Conservation (phyloP, 2,329 filamentous ascomycete genomes). For the Dryadomyces quercivorus region DNA sequence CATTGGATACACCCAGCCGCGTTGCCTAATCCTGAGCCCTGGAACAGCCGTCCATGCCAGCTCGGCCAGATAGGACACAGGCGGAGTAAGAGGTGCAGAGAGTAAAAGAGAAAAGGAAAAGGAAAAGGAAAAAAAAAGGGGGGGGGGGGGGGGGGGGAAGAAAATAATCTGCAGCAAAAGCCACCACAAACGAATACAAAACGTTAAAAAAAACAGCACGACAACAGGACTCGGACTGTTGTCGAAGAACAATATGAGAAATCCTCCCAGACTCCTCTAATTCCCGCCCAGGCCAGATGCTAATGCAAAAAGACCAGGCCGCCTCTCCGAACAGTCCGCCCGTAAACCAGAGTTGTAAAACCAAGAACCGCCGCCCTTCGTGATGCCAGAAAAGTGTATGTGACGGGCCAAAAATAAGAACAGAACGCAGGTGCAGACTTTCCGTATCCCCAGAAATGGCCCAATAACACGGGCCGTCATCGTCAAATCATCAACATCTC, state of each 20-base stretch:
- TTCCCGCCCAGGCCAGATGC: conserved; percentile 6
- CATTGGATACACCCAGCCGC: neutral
- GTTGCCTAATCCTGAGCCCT: neutral
- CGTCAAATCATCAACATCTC: conserved; percentile 5
- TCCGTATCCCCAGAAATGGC: neutral
- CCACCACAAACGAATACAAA: neutral
- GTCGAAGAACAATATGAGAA: neutral
- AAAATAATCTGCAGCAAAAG: neutral
- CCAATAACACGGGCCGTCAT: neutral
- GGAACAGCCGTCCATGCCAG: neutral
- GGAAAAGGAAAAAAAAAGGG: neutral
- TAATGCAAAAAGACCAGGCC: conserved; percentile 7
- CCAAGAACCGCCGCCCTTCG: neutral
- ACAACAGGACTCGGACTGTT: neutral
- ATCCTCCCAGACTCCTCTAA: conserved; percentile 10
- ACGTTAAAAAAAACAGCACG: neutral
- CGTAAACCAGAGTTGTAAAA: neutral
- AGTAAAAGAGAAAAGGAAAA: neutral
- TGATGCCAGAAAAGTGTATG: neutral
- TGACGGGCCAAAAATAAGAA: neutral
- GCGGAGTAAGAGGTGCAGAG: neutral
- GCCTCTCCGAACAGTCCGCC: neutral
- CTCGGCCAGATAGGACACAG: neutral
- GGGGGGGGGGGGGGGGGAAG: too few species aligned
- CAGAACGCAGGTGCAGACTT: neutral